phyloP scores from a whole-genome alignment of 169 alveolate genomes.

The Plasmodium inui region DNA sequence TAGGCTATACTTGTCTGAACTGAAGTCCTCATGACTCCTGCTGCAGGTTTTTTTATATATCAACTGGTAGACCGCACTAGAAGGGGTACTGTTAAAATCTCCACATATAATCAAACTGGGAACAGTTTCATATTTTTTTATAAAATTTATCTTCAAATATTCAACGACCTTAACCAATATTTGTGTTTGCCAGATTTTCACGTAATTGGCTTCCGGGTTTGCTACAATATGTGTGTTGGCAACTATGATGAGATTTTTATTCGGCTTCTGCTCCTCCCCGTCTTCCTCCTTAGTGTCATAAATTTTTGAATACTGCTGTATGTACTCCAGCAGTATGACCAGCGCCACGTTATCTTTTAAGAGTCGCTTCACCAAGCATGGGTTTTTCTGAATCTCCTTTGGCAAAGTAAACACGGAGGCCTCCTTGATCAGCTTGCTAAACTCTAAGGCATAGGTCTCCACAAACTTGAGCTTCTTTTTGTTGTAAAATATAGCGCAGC shows the following conservation, averaged over 20 bases:
- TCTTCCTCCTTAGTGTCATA: slow-evolving; percentile 25
- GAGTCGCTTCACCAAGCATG: slow-evolving; percentile 77
- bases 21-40: slow-evolving; percentile 79
- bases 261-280: not conserved
- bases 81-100: slow-evolving; percentile 85
- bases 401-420: slow-evolving; percentile 82
- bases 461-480: slow-evolving; percentile 79
- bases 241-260: slow-evolving; percentile 76
- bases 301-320: slow-evolving; percentile 44
- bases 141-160: slow-evolving; percentile 76
- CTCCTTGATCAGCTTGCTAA: slow-evolving; percentile 81
- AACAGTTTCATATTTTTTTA: slow-evolving; percentile 75
- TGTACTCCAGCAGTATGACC: slow-evolving; percentile 77
- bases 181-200: slow-evolving; percentile 87
- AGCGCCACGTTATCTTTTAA: slow-evolving; percentile 87
- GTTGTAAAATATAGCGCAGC: slow-evolving; percentile 86
- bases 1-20: slow-evolving; percentile 75
- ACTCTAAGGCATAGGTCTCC: slow-evolving; percentile 83
- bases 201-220: slow-evolving; percentile 84
- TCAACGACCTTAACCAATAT: slow-evolving; percentile 81
- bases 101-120: slow-evolving; percentile 85
- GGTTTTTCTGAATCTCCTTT: slow-evolving; percentile 80
- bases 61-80: slow-evolving; percentile 84
- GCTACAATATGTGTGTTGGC: slow-evolving; percentile 86
- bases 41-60: slow-evolving; percentile 82